Base-by-base conservation (phyloP, 2,329 filamentous ascomycete genomes). In the Plectosphaerella plurivora region DNA sequence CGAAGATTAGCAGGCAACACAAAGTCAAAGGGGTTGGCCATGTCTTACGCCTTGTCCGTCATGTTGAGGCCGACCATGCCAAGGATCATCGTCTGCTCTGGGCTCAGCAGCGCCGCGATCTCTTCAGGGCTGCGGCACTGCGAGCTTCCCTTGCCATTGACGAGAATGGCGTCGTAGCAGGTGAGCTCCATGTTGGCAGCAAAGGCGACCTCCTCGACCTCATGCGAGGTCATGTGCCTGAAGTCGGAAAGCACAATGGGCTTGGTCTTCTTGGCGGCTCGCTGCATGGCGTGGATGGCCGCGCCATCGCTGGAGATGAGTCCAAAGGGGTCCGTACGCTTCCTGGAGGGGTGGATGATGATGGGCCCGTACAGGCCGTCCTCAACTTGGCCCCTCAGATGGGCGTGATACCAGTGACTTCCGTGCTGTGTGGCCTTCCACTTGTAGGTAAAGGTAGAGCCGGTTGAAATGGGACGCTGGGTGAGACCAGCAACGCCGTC, bases 321-420 rank as follows among this genome's bases (percentile, higher is more conserved):
- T 36, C 69, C 61, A 56, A 81, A 85, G 0, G 82, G 82, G 45
- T 67, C 72, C 2, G 61, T 55, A 5, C 65, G 61, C 9, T 49
- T 36, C 14, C 53, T 45, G 55, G 45, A 54, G 15, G 74, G 70
- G 41, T 71, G 69, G 16, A 86, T 78, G 10, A 78, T 60, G 1
- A 86, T 76, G 3, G 81, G 66, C 0, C 82, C 83, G 49, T 77
- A 81, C 11, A 83, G 65, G 0, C 84, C 84, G 57, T 87, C 83
- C 53, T 82, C 76, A 14, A 86, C 71, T 55, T 84, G 81, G 2
- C 74, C 73, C 2, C 69, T 66, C 22, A 72, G 71, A 59, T 86
- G 83, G 0, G 79, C 74, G 64, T 86, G 83, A 57, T 86, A 86
- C 71, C 78, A 84, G 64, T 81, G 83, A 42, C 74, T 76, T 3